These are phyloP conservation scores for Viola pubescens DNA, from an alignment of 441 rosid genomes.

Conservation along the genomic window DNA sequence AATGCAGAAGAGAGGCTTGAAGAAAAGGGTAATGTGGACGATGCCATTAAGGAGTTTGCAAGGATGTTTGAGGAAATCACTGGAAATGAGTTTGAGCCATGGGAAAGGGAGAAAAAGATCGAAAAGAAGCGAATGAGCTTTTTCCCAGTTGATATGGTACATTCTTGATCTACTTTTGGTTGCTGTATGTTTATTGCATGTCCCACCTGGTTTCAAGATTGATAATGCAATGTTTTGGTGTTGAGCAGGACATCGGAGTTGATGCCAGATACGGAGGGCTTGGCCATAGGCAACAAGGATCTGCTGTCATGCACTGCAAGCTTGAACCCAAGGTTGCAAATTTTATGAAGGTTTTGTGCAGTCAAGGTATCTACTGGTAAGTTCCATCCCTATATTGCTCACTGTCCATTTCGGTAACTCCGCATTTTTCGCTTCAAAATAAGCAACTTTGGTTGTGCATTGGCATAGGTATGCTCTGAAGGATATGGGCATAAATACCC, in stretches of 20 bases:
- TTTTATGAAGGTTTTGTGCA: constrained; percentile 55
- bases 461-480: constrained; percentile 52
- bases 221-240: background rate
- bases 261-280: constrained; percentile 73
- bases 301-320: constrained; percentile 54
- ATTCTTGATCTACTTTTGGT: background rate
- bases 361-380: constrained; percentile 69
- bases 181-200: background rate
- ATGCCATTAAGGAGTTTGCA: constrained; percentile 57
- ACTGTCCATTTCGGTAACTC: background rate
- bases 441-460: background rate
- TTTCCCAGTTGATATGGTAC: constrained; percentile 69
- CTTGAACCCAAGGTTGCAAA: constrained; percentile 62
- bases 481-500: constrained; percentile 67
- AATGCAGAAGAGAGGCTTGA: constrained; percentile 61
- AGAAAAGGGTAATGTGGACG: constrained; percentile 50
- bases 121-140: constrained; percentile 58
- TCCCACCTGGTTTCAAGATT: background rate
- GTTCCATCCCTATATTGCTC: background rate
- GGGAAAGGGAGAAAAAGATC: constrained; percentile 75
- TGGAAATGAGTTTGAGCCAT: constrained; percentile 69
- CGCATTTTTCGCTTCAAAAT: background rate
- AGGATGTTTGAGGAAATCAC: constrained; percentile 61
- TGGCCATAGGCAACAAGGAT: constrained; percentile 56
- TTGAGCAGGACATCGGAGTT: constrained; percentile 51